These are phyloP conservation scores for Saccharomyces jurei DNA, from an alignment of 805 yeast genomes.

Conservation along the genomic window DNA sequence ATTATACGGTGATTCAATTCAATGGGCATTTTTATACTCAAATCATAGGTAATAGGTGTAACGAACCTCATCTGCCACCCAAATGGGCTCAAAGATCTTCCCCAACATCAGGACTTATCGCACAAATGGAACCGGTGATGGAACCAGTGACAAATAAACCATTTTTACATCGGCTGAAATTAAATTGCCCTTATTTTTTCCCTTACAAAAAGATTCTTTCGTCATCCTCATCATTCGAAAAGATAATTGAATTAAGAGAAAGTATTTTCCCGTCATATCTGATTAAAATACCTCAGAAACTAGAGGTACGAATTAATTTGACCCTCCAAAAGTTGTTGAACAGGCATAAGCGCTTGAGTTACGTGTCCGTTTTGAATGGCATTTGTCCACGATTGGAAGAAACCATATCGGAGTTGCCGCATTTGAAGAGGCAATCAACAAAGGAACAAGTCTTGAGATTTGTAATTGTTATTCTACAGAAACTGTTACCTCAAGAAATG, in stretches of 20 bases:
- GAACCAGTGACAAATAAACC: background rate
- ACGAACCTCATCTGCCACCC: slow-evolving; percentile 9
- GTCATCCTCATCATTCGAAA: background rate
- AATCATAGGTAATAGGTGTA: slow-evolving; percentile 11
- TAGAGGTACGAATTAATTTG: slow-evolving; percentile 7
- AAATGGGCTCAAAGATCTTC: slow-evolving; percentile 2
- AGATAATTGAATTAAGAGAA: background rate
- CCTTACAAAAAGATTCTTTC: slow-evolving; percentile 5
- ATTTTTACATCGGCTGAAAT: slow-evolving; percentile 2
- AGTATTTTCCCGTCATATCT: slow-evolving; percentile 17
- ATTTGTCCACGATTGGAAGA: slow-evolving; percentile 23
- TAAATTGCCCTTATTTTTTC: slow-evolving; percentile 7
- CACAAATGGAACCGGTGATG: background rate
- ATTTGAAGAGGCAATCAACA: slow-evolving; percentile 30
- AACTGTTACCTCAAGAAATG: slow-evolving; percentile 41
- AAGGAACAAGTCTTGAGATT: slow-evolving; percentile 35
- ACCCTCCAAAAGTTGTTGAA: slow-evolving; percentile 14
- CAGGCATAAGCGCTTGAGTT: slow-evolving; percentile 32
- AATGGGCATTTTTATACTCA: slow-evolving; percentile 5
- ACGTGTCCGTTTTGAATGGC: slow-evolving; percentile 32
- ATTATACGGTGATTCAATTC: slow-evolving; percentile 27
- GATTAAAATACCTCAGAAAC: slow-evolving; percentile 13
- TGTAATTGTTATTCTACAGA: slow-evolving; percentile 36
- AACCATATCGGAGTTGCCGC: slow-evolving; percentile 8
- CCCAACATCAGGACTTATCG: background rate